phyloP scores from a whole-genome alignment of 1,139 yeast genomes.

The Schwanniomyces etchellsii region DNA sequence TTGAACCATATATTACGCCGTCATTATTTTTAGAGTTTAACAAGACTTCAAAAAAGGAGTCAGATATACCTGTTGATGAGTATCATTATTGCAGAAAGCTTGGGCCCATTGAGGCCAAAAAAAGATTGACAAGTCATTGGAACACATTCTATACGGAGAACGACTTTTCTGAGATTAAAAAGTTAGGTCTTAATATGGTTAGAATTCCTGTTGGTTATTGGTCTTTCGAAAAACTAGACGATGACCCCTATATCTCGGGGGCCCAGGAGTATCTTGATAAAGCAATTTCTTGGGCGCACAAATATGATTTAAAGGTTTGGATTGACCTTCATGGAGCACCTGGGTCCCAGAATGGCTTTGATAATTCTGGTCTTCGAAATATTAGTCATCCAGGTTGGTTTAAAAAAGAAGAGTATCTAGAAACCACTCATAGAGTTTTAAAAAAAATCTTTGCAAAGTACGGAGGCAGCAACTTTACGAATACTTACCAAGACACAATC shows the following conservation, averaged over 20 bases:
- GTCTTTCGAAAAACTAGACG: conserved; percentile 46
- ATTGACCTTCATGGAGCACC: conserved; percentile 64
- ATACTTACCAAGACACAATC: conserved; percentile 40
- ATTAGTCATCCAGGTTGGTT: conserved; percentile 47
- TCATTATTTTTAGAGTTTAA: conserved; percentile 42
- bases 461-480: conserved; percentile 25
- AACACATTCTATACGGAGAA: conserved; percentile 46
- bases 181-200: conserved; percentile 53
- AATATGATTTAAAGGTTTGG: conserved; percentile 50
- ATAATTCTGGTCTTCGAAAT: conserved; percentile 56
- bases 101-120: conserved; percentile 39
- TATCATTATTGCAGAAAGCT: conserved; percentile 44
- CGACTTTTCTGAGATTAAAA: conserved; percentile 45
- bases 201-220: conserved; percentile 66
- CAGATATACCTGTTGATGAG: conserved; percentile 52
- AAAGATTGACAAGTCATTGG: conserved; percentile 48
- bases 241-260: conserved; percentile 57
- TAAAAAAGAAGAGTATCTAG: conserved; percentile 31
- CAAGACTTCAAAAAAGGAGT: conserved; percentile 17
- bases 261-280: conserved; percentile 48
- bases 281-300: conserved; percentile 52
- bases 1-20: conserved; percentile 65
- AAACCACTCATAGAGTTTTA: conserved; percentile 40
- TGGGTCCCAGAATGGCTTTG: conserved; percentile 69
- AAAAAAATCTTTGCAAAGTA: conserved; percentile 39